These are phyloP conservation scores for Dioscorea cayenensis DNA, from an alignment of 116 monocot species.

Conservation along the genomic window DNA sequence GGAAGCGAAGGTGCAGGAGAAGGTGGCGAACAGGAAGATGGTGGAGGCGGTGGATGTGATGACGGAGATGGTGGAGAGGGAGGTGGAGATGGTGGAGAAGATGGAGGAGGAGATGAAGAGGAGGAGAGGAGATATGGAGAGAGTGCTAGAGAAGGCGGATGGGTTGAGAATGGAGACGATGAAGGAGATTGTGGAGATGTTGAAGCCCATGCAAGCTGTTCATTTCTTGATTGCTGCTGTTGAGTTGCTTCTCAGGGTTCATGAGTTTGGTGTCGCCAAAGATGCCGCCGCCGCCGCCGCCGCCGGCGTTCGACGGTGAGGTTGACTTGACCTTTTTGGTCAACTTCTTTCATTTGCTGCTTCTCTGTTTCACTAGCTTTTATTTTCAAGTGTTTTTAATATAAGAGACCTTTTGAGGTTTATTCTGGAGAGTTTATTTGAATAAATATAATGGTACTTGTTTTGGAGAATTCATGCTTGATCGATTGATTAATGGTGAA, in stretches of 20 bases:
- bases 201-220: constrained; percentile 35
- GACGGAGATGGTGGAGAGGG: constrained; percentile 9
- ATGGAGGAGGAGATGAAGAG: constrained; percentile 21
- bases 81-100: constrained; percentile 1
- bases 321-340: no score
- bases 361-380: no score
- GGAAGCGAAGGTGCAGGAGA: constrained; percentile 13
- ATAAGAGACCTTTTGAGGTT: no score
- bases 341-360: no score
- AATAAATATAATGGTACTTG: no score
- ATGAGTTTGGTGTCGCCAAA: constrained; percentile 34
- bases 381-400: no score
- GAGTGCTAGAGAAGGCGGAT: constrained; percentile 31
- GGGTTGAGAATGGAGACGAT: constrained; percentile 29
- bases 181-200: constrained; percentile 15
- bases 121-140: constrained; percentile 20
- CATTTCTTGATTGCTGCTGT: constrained; percentile 47
- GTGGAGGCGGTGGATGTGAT: constrained; percentile 20
- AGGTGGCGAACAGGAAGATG: constrained; percentile 13
- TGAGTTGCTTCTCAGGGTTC: constrained; percentile 40
- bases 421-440: no score
- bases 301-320: no score
- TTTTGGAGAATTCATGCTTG: no score
- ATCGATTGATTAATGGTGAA: no score
- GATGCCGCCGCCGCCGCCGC: constrained; percentile 1